These are phyloP conservation scores for Magnaporthales sp. DNA, from an alignment of 2,329 filamentous ascomycete species.

Conservation along the genomic window DNA sequence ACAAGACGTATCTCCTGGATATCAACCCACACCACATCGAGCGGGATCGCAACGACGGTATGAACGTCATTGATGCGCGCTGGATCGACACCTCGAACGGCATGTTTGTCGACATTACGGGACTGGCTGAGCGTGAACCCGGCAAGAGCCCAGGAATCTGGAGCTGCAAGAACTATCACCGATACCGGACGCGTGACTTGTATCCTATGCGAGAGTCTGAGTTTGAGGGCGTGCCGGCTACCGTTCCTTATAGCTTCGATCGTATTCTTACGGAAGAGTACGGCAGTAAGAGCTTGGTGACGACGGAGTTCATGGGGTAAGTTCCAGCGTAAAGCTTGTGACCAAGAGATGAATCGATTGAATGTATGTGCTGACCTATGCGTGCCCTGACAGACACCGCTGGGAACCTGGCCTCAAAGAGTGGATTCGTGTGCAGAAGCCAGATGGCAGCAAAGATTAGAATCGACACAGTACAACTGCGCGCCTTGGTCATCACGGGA, in stretches of 20 bases:
- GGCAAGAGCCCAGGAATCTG: conserved; percentile 53
- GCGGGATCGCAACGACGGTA: conserved; percentile 53
- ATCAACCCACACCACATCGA: conserved; percentile 63
- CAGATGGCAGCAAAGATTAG: not conserved
- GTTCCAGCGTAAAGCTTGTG: conserved; percentile 19
- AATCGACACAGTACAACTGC: not conserved
- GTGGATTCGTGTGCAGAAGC: conserved; percentile 41
- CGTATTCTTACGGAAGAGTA: conserved; percentile 60
- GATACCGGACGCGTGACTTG: conserved; percentile 60
- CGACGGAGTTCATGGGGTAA: conserved; percentile 54
- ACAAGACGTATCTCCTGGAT: conserved; percentile 59
- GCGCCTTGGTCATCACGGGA: no score
- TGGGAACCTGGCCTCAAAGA: conserved; percentile 50
- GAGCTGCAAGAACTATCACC: conserved; percentile 74
- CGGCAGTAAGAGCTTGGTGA: conserved; percentile 47
- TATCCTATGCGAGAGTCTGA: conserved; percentile 66
- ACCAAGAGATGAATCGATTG: no score
- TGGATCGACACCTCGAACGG: conserved; percentile 74
- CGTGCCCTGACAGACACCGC: conserved; percentile 39
- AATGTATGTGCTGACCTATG: not conserved
- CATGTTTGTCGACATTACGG: conserved; percentile 79
- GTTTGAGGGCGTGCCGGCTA: conserved; percentile 65
- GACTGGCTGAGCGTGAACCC: conserved; percentile 58
- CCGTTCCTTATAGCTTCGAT: conserved; percentile 62
- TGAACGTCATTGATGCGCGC: conserved; percentile 75